Evolutionary conservation across 768 basidiomycete species (phyloP).

Genomic region (Panaeolus papilionaceus): DNA sequence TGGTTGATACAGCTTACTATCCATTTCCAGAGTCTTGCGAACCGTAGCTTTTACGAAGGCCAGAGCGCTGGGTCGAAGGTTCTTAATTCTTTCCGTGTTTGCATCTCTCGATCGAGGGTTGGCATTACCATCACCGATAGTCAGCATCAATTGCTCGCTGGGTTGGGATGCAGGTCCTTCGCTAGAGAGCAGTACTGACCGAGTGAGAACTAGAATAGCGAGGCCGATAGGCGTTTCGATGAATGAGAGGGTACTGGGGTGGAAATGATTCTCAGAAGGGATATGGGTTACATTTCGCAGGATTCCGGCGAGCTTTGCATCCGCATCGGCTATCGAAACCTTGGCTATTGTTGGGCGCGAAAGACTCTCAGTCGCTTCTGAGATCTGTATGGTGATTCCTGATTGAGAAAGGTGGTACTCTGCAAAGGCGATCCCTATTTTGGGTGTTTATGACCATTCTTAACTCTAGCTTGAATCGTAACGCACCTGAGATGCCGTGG

Average conservation of each 20-base stretch:
- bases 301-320: slow-evolving; percentile 28
- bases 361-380: slow-evolving; percentile 21
- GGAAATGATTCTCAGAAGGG: slow-evolving; percentile 20
- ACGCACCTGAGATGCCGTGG: slow-evolving; percentile 27
- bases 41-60: not conserved
- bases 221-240: slow-evolving; percentile 48
- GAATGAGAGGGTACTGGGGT: slow-evolving; percentile 36
- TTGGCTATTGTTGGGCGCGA: slow-evolving; percentile 16
- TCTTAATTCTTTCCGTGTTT: not conserved
- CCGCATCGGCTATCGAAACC: slow-evolving; percentile 25
- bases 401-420: slow-evolving; percentile 29
- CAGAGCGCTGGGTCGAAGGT: not conserved
- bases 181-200: slow-evolving; percentile 29
- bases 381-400: slow-evolving; percentile 12
- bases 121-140: slow-evolving; percentile 27
- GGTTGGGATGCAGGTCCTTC: slow-evolving; percentile 33
- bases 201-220: slow-evolving; percentile 41
- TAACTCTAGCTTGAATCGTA: not conserved
- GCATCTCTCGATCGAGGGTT: not conserved
- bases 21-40: not conserved
- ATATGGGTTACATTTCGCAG: slow-evolving; percentile 24
- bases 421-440: slow-evolving; percentile 35
- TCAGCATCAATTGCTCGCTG: slow-evolving; percentile 16
- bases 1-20: not conserved
- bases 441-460: not conserved